Percentiles rank a stretch among this genome's conserved stretches.
phyloP scores from a whole-genome alignment of 1,284 basidiomycete genomes.

The Inonotus hispidus region DNA sequence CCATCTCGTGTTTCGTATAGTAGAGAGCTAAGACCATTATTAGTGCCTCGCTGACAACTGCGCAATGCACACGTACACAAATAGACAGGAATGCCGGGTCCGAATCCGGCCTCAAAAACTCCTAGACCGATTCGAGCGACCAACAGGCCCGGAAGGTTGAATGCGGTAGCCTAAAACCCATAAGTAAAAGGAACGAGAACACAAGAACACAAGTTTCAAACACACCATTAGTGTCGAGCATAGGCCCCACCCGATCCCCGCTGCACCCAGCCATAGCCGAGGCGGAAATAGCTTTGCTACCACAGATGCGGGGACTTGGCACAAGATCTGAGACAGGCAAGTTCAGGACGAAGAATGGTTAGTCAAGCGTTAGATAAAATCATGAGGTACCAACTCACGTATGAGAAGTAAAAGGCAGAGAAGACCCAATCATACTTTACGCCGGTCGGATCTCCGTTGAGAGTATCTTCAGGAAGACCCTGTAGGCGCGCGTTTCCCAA shows the following conservation, averaged over 20 bases:
- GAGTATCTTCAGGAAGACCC: slow-evolving; percentile 55
- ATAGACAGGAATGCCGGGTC: slow-evolving; percentile 69
- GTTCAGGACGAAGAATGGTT: neutral
- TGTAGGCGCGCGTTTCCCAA: slow-evolving; percentile 73
- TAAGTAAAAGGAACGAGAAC: neutral
- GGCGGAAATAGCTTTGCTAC: slow-evolving; percentile 63
- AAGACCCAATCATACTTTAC: slow-evolving; percentile 69
- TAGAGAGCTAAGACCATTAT: slow-evolving; percentile 49
- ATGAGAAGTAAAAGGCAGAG: slow-evolving; percentile 71
- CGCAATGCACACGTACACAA: slow-evolving; percentile 44
- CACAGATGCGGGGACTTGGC: slow-evolving; percentile 62
- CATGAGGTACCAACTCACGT: slow-evolving; percentile 40
- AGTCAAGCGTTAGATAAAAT: neutral
- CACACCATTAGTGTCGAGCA: slow-evolving; percentile 63
- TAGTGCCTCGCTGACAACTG: neutral
- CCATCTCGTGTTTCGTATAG: slow-evolving; percentile 70
- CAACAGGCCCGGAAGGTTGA: slow-evolving; percentile 51
- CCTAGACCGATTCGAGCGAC: slow-evolving; percentile 56
- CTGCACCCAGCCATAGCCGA: slow-evolving; percentile 56
- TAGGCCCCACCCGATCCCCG: slow-evolving; percentile 65
- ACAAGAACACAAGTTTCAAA: neutral
- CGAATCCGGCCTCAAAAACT: slow-evolving; percentile 69
- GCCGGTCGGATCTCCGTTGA: slow-evolving; percentile 64
- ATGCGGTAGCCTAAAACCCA: slow-evolving; percentile 44
- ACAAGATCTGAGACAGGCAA: slow-evolving; percentile 45